Evolutionary conservation across 805 yeast genomes (phyloP).

Genomic region (Blastobotrys terrestris): DNA sequence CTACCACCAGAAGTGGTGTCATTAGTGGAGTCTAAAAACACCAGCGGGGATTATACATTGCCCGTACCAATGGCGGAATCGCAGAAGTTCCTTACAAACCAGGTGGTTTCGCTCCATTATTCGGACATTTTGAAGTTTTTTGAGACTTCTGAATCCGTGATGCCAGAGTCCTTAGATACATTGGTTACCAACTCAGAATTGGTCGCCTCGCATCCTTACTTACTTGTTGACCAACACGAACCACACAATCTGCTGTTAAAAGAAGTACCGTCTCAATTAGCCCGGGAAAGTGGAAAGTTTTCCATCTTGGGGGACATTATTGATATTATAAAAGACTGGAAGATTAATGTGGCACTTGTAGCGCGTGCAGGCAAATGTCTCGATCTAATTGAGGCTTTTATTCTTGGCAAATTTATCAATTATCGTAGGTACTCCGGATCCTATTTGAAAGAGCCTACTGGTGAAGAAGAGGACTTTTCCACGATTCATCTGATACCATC

Average conservation of each 20-base stretch:
- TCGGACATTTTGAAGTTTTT: slow-evolving; percentile 84
- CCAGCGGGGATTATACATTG: slow-evolving; percentile 65
- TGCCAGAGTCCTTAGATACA: slow-evolving; percentile 69
- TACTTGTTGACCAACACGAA: slow-evolving; percentile 75
- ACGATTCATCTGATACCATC: slow-evolving; percentile 45
- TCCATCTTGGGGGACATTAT: slow-evolving; percentile 59
- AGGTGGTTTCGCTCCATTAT: slow-evolving; percentile 85
- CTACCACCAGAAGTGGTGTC: slow-evolving; percentile 40
- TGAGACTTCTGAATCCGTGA: slow-evolving; percentile 54
- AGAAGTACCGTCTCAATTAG: slow-evolving; percentile 63
- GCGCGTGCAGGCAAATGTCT: slow-evolving; percentile 62
- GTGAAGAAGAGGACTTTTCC: slow-evolving; percentile 17
- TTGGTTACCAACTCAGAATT: slow-evolving; percentile 69
- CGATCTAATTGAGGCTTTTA: slow-evolving; percentile 71
- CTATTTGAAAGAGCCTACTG: slow-evolving; percentile 46
- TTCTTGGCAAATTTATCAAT: slow-evolving; percentile 63
- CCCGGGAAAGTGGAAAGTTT: slow-evolving; percentile 82
- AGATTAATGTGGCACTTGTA: slow-evolving; percentile 59
- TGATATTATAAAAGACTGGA: slow-evolving; percentile 41
- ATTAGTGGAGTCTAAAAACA: slow-evolving; percentile 17
- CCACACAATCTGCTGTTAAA: slow-evolving; percentile 71
- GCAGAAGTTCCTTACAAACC: slow-evolving; percentile 85
- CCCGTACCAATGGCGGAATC: slow-evolving; percentile 81
- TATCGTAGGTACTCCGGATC: slow-evolving; percentile 65
- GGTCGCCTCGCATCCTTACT: slow-evolving; percentile 84